phyloP scores from a whole-genome alignment of 2,329 filamentous ascomycete genomes.

The Fusarium musae region DNA sequence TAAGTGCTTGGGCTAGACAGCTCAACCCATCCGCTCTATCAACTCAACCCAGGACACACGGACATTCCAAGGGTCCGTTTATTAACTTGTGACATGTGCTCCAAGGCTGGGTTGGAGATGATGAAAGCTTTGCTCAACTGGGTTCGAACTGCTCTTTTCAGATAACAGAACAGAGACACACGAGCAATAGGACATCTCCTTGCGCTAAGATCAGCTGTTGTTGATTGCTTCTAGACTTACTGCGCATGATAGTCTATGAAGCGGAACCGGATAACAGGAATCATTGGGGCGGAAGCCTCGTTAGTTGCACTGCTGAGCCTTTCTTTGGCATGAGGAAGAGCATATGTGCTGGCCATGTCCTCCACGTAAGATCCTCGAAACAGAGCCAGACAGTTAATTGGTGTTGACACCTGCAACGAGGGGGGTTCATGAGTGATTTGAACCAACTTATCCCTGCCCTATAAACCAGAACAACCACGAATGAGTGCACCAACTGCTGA shows the following conservation, averaged over 20 bases:
- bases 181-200: constrained; percentile 9
- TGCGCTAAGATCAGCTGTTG: constrained; percentile 36
- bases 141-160: background rate
- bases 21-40: constrained; percentile 18
- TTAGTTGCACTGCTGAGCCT: constrained; percentile 23
- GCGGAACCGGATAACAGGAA: constrained; percentile 19
- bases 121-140: background rate
- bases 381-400: constrained; percentile 3
- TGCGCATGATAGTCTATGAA: constrained; percentile 6
- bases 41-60: constrained; percentile 19
- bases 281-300: background rate
- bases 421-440: constrained; percentile 6
- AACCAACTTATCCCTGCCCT: constrained; percentile 16
- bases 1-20: background rate
- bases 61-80: constrained; percentile 13
- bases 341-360: constrained; percentile 19
- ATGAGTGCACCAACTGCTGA: constrained; percentile 7
- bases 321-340: constrained; percentile 4
- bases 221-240: constrained; percentile 26
- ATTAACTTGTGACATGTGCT: constrained; percentile 3
- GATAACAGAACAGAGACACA: background rate
- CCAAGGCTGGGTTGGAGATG: background rate
- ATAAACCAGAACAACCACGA: constrained; percentile 5
- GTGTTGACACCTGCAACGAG: constrained; percentile 1
- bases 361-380: constrained; percentile 13